These are phyloP conservation scores for Fusarium poae DNA, from an alignment of 2,329 filamentous ascomycete genomes.

Conservation along the genomic window DNA sequence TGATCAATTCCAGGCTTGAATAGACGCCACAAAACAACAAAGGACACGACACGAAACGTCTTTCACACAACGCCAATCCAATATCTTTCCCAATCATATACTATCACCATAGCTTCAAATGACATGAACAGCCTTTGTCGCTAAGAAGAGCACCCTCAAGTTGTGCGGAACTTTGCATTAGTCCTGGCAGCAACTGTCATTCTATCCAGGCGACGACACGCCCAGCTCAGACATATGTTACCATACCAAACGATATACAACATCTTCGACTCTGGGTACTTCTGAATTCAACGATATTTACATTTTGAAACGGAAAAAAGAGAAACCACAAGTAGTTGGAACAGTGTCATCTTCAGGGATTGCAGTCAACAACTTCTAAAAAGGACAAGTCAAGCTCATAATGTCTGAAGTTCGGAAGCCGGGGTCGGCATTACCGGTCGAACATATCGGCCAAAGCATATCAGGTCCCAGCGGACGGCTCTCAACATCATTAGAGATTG, in stretches of 20 bases:
- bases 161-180: neutral
- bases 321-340: neutral
- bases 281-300: neutral
- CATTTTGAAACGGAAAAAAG: neutral
- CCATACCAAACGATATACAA: neutral
- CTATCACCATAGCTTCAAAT: neutral
- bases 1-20: conserved; percentile 19
- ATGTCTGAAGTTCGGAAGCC: conserved; percentile 23
- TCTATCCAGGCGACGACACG: neutral
- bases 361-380: neutral
- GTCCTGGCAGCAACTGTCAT: neutral
- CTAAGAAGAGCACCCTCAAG: neutral
- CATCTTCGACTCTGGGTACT: neutral
- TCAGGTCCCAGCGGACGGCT: conserved; percentile 45
- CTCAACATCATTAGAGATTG: conserved; percentile 48
- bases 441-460: conserved; percentile 45
- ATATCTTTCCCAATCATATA: neutral
- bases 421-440: conserved; percentile 27
- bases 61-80: conserved; percentile 3
- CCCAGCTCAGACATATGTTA: neutral
- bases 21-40: conserved; percentile 43
- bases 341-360: conserved; percentile 2
- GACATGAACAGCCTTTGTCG: neutral
- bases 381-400: neutral
- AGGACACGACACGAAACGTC: conserved; percentile 15